phyloP scores from a whole-genome alignment of 768 basidiomycete species.

The Strobilomyces echinocephalus region DNA sequence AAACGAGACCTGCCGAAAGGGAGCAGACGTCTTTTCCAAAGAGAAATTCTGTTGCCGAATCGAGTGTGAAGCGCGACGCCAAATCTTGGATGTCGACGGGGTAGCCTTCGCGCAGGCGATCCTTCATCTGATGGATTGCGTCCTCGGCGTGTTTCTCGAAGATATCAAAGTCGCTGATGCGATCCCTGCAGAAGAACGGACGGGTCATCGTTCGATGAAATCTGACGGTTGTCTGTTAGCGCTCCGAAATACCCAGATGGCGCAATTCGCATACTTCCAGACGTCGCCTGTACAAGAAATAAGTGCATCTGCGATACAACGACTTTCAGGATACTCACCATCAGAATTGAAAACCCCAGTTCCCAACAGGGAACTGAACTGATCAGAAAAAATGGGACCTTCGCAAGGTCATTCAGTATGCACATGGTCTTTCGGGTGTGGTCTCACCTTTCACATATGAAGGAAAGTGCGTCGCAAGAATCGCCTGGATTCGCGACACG shows the following conservation, averaged over 20 bases:
- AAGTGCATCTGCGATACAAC: not conserved
- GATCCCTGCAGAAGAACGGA: slow-evolving; percentile 42
- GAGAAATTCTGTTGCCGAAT: slow-evolving; percentile 55
- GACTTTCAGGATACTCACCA: slow-evolving; percentile 15
- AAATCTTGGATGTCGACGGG: slow-evolving; percentile 44
- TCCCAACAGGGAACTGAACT: slow-evolving; percentile 30
- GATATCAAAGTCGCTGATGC: slow-evolving; percentile 38
- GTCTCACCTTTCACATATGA: slow-evolving; percentile 34
- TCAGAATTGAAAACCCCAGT: slow-evolving; percentile 41
- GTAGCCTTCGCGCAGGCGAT: slow-evolving; percentile 32
- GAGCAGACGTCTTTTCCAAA: slow-evolving; percentile 41
- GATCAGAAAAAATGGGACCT: slow-evolving; percentile 24
- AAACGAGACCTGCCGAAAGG: slow-evolving; percentile 36
- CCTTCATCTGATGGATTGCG: slow-evolving; percentile 31
- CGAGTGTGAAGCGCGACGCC: slow-evolving; percentile 46
- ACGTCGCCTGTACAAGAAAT: slow-evolving; percentile 22
- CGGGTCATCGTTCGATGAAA: slow-evolving; percentile 50
- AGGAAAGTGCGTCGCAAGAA: slow-evolving; percentile 35
- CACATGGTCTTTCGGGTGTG: not conserved
- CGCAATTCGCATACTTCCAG: slow-evolving; percentile 33
- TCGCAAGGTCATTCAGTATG: not conserved
- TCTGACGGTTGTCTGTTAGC: slow-evolving; percentile 16
- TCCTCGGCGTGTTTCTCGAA: slow-evolving; percentile 36
- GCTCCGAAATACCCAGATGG: not conserved
- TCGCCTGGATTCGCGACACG: slow-evolving; percentile 23